Evolutionary conservation across 2,329 filamentous ascomycete species (phyloP).

Genomic region (Hirsutella rhossiliensis): DNA sequence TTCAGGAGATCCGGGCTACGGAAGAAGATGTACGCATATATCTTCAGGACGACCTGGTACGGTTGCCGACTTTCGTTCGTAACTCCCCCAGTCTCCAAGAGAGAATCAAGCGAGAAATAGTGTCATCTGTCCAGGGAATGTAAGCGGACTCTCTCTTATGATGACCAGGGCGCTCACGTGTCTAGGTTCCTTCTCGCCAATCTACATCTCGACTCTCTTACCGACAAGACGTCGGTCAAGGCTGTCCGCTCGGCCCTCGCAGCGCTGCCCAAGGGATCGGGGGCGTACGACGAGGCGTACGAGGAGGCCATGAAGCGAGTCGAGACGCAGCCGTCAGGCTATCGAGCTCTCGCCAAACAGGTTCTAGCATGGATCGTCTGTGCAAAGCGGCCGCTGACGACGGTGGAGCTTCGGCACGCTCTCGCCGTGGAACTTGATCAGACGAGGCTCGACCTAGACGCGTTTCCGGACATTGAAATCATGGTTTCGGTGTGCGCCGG

Average conservation of each 20-base stretch:
- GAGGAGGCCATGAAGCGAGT: slow-evolving; percentile 28
- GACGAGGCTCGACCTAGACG: slow-evolving; percentile 18
- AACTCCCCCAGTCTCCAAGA: too few species aligned
- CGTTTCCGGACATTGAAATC: slow-evolving; percentile 18
- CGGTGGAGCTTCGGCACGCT: slow-evolving; percentile 17
- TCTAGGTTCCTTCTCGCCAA: slow-evolving; percentile 9
- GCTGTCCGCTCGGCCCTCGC: slow-evolving; percentile 18
- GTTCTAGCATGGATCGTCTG: slow-evolving; percentile 12
- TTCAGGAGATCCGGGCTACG: too few species aligned
- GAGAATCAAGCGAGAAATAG: too few species aligned
- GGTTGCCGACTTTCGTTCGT: too few species aligned
- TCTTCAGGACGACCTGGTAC: too few species aligned
- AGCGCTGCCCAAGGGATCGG: slow-evolving; percentile 15
- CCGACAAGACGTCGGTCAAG: slow-evolving; percentile 13
- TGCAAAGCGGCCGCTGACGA: background rate
- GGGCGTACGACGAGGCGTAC: slow-evolving; percentile 26
- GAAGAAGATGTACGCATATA: too few species aligned
- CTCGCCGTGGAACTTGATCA: slow-evolving; percentile 22
- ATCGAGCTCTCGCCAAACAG: slow-evolving; percentile 26
- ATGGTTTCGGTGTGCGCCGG: slow-evolving; percentile 27
- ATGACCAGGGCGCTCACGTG: background rate
- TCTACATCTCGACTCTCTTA: slow-evolving; percentile 9
- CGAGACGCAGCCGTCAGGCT: slow-evolving; percentile 2
- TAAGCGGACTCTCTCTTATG: background rate
- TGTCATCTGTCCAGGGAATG: background rate